Conservation (phyloP, 495 filamentous ascomycete genomes). For the Neurospora sp. region DNA sequence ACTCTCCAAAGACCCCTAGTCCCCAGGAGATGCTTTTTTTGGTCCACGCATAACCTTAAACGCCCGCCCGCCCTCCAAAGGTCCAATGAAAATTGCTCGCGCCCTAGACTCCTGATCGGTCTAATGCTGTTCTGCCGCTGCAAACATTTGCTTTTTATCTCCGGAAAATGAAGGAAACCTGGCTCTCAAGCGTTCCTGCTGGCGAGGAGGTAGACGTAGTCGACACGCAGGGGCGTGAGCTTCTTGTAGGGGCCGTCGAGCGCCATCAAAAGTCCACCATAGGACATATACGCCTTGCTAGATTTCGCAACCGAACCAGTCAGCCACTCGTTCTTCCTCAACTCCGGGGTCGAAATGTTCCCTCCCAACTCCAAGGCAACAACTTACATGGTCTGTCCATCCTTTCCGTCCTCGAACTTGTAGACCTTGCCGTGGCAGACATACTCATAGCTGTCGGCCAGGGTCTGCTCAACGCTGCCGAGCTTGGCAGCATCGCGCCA, state of each 20-base stretch:
- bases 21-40: not conserved
- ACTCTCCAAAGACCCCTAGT: not conserved
- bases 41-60: not conserved
- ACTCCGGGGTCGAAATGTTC: not conserved
- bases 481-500: slow-evolving; percentile 66
- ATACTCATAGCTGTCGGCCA: slow-evolving; percentile 93
- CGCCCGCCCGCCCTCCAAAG: not conserved
- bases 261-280: slow-evolving; percentile 81
- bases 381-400: slow-evolving; percentile 75
- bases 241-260: slow-evolving; percentile 94
- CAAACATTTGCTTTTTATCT: not conserved
- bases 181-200: not conserved
- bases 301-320: slow-evolving; percentile 4
- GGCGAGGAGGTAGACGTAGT: slow-evolving; percentile 84
- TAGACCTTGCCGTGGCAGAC: slow-evolving; percentile 98
- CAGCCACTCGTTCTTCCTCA: slow-evolving; percentile 3
- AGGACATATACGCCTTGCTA: slow-evolving; percentile 87
- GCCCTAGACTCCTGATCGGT: not conserved
- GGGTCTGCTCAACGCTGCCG: slow-evolving; percentile 49
- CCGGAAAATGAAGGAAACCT: not conserved
- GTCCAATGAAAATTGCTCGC: not conserved
- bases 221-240: slow-evolving; percentile 78
- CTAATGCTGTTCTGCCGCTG: not conserved
- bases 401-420: slow-evolving; percentile 79
- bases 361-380: not conserved